Evolutionary conservation across 2,329 filamentous ascomycete genomes (phyloP), one percentile per base, ranked within the genome.

Genomic region (Fusarium oligoseptatum): DNA sequence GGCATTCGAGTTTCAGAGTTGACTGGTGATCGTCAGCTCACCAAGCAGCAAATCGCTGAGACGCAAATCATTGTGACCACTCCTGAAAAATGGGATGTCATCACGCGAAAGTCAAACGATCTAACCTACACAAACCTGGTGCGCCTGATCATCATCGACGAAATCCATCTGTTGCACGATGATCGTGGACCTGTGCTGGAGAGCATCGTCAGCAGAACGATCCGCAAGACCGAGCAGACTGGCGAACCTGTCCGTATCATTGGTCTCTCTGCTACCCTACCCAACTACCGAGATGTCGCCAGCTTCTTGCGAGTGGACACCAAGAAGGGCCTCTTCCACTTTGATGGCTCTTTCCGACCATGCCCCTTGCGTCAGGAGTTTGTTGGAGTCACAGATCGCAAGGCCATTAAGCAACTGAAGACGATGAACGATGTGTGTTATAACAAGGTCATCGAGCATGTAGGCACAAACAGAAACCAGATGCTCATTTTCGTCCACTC

Each of bases 401-500:
- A 98, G 83, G 94, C 97, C 7, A 99, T 99, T 85, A 99, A 98
- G 85, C 97, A 99, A 83, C 87, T 99, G 64, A 98, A 98, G 88
- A 97, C 94, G 1, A 99, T 99, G 97, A 99, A 99, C 80, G 97
- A 99, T 78, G 95, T 99, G 64, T 98, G 95, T 67, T 99, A 99
- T 83, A 97, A 92, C 74, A 99, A 99, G 83, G 95, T 98, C 32
- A 90, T 99, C 64, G 97, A 99, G 83, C 96, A 98, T 81, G 96
- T 98, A 34, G 97, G 97, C 8, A 92, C 93, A 68, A 93, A 97
- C 80, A 92, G 94, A 73, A 98, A 99, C 79, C 97, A 99, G 83
- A 98, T 99, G 95, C 91, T 99, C 43, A 98, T 99, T 69, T 99
- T 99, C 80, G 97, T 99, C 7, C 97, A 99, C 82, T 99, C 97